These are phyloP conservation scores for Sporothrix variecibatus DNA, from an alignment of 2,329 filamentous ascomycete genomes.

Conservation along the genomic window DNA sequence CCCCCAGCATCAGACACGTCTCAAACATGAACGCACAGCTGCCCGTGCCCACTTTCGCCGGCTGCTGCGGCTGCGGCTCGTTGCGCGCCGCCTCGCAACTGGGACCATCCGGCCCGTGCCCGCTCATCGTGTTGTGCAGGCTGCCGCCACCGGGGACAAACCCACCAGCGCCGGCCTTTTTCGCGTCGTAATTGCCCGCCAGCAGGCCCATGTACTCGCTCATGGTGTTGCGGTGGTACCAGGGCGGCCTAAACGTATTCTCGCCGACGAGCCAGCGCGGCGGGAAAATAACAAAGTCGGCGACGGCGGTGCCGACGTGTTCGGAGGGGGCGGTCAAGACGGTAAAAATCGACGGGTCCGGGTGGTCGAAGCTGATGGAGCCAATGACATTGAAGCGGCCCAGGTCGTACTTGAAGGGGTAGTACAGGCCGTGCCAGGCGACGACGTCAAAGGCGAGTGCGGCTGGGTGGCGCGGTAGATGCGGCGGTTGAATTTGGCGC, in stretches of 20 bases:
- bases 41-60: constrained; percentile 59
- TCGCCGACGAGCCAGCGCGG: constrained; percentile 70
- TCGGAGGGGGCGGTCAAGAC: constrained; percentile 66
- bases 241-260: constrained; percentile 70
- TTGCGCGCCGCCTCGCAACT: constrained; percentile 59
- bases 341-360: constrained; percentile 76
- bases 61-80: constrained; percentile 50
- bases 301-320: constrained; percentile 62
- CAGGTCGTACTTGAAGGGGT: constrained; percentile 80
- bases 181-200: constrained; percentile 61
- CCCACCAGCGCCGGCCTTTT: constrained; percentile 57
- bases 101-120: constrained; percentile 62
- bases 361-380: constrained; percentile 73
- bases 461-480: constrained; percentile 66
- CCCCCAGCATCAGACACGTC: constrained; percentile 68
- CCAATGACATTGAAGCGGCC: constrained; percentile 76
- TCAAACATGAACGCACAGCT: constrained; percentile 72
- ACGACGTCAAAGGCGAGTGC: constrained; percentile 75
- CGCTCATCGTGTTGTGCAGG: constrained; percentile 72
- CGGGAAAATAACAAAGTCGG: constrained; percentile 73
- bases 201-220: constrained; percentile 66
- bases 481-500: constrained; percentile 66
- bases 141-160: constrained; percentile 63
- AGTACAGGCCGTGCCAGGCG: constrained; percentile 79
- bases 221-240: constrained; percentile 71